These are phyloP conservation scores for Thelephora aurantiotincta DNA, from an alignment of 768 basidiomycete species.

Conservation along the genomic window DNA sequence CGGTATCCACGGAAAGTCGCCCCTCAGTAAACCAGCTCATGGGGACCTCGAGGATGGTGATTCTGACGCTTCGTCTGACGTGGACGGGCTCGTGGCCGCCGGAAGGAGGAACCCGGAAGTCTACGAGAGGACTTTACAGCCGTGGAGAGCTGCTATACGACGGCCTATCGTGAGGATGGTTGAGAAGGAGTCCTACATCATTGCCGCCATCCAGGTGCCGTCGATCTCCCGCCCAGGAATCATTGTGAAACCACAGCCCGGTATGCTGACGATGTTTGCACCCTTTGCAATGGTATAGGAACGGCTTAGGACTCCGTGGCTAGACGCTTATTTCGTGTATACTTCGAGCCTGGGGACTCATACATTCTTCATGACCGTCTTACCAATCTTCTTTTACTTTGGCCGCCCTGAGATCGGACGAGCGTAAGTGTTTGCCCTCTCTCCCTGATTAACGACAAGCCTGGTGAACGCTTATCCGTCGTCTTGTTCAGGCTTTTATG, in stretches of 20 bases:
- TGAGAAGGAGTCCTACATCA: conserved; percentile 39
- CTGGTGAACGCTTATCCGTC: conserved; percentile 5
- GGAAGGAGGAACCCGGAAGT: conserved; percentile 29
- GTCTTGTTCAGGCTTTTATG: conserved; percentile 39
- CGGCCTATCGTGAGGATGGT: conserved; percentile 37
- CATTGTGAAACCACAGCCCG: conserved; percentile 1
- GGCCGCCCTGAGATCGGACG: conserved; percentile 57
- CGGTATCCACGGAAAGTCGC: background rate
- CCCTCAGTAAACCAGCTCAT: background rate
- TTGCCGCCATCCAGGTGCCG: conserved; percentile 56
- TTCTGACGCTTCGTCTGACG: conserved; percentile 2
- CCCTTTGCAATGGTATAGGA: conserved; percentile 21
- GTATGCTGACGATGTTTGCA: background rate
- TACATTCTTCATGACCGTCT: conserved; percentile 84
- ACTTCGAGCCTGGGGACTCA: conserved; percentile 72
- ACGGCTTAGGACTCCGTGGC: conserved; percentile 43
- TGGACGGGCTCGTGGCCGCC: conserved; percentile 8
- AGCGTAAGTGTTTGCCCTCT: conserved; percentile 36
- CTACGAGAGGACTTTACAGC: conserved; percentile 47
- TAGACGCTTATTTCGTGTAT: conserved; percentile 77
- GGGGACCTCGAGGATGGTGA: conserved; percentile 7
- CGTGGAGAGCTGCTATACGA: conserved; percentile 54
- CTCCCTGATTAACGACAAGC: background rate
- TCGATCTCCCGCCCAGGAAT: background rate
- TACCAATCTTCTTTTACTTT: conserved; percentile 85